Evolutionary conservation across 169 alveolate genomes (phyloP).

Genomic region (Perkinsus chesapeaki): DNA sequence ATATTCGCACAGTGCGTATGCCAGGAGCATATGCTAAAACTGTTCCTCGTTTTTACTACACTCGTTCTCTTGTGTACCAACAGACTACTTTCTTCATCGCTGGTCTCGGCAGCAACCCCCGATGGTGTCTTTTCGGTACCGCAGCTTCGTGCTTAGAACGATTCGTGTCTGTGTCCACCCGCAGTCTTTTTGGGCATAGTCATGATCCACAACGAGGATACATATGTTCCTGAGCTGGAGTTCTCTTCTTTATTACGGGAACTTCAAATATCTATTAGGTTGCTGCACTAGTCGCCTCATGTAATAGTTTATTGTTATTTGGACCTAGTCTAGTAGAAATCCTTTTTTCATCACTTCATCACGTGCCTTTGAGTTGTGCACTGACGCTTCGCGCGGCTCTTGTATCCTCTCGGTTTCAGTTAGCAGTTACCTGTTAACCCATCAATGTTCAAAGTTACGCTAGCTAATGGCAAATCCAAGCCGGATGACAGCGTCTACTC

Average conservation of each 20-base stretch:
- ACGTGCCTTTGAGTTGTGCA: neutral
- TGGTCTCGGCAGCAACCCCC: no score
- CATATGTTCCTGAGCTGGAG: neutral
- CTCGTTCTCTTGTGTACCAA: neutral
- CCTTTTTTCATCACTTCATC: neutral
- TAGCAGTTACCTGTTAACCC: neutral
- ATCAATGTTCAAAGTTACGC: neutral
- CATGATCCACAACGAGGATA: neutral
- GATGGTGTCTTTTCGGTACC: no score
- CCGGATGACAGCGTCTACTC: neutral
- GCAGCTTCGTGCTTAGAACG: neutral
- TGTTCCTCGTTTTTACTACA: neutral
- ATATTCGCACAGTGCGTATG: neutral
- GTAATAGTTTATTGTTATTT: neutral
- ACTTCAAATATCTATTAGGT: neutral
- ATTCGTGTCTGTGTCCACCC: neutral
- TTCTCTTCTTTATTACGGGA: neutral
- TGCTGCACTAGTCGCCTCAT: neutral
- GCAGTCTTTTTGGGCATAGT: neutral
- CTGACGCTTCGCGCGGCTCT: neutral
- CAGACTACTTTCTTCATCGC: no score
- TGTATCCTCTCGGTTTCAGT: neutral
- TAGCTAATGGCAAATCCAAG: neutral
- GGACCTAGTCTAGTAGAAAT: neutral
- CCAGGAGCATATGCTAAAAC: neutral